Base-by-base conservation (phyloP, 2,329 filamentous ascomycete species). In the Colletotrichum lupini region DNA sequence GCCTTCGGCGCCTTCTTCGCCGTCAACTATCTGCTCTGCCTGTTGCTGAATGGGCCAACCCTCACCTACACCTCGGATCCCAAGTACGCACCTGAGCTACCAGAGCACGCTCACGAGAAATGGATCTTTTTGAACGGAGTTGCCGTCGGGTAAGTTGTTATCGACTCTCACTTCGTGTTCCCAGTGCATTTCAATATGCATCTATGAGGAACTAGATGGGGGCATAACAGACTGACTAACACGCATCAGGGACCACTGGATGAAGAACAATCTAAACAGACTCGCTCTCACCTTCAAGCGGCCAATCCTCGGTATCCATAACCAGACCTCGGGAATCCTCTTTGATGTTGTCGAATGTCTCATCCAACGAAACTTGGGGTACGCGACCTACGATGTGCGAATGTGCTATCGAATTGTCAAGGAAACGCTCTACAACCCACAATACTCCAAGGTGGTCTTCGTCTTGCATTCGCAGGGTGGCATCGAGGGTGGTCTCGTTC, bases 101-200 rank as follows among this genome's bases (percentile, higher is more conserved):
- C 85, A 0, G 85, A 89, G 75, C 87, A 91, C 79, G 84, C 85
- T 9, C 86, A 90, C 68, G 93, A 95, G 82, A 88, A 92, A 77
- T 96, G 94, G 94, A 86, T 95, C 19, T 95, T 93, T 79, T 81
- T 96, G 67, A 95, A 95, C 77, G 94, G 94, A 1, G 91, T 95
- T 42, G 90, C 88, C 14, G 87, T 87, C 30, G 89, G 88, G 89
- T 91, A 82, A 73, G 87, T 84, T 42, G 5, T 26, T 2, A 24
- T 28, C 52, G 1, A 5, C 52, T 16, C 7, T 19, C 8, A 46
- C 19, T 9, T 7, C 14, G 7, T 19, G 22, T n/a, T 22, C 52
- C 22, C 16, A 24, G 22, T n/a, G 42, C 19, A n/a, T n/a, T 9
- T 11, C 16, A 30, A 35, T 12, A 26, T 57, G 24, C 24, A 6